phyloP scores from a whole-genome alignment of 23 red algal species.

The Agarophyton chilense region DNA sequence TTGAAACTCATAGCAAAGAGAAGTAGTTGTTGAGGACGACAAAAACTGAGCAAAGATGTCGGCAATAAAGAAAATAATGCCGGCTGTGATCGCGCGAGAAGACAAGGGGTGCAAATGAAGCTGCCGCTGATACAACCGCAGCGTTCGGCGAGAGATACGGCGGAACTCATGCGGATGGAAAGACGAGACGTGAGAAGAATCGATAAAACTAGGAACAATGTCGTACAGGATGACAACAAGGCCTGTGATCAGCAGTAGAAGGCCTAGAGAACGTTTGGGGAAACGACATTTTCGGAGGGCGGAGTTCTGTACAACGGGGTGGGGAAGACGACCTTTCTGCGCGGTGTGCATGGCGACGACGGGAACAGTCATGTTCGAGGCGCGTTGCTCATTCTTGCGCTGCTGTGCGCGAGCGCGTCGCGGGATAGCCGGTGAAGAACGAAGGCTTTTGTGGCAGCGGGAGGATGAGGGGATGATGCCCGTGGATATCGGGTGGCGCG shows the following conservation, averaged over 20 bases:
- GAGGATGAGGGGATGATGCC: too few relatives aligned
- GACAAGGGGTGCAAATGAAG: conserved; percentile 69
- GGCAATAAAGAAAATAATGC: conserved; percentile 73
- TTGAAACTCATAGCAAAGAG: conserved; percentile 29
- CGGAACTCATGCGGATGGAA: conserved; percentile 36
- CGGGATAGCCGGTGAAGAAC: background rate
- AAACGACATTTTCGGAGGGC: background rate
- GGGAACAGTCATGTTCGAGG: conserved; percentile 25
- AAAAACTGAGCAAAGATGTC: conserved; percentile 70
- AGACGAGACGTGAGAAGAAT: conserved; percentile 3
- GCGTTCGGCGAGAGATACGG: conserved; percentile 34
- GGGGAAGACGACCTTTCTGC: conserved; percentile 29
- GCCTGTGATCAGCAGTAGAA: background rate
- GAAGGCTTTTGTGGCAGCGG: background rate
- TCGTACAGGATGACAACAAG: conserved; percentile 11
- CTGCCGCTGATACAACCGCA: conserved; percentile 67
- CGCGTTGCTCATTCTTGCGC: conserved; percentile 25
- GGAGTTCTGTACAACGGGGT: background rate
- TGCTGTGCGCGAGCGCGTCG: background rate
- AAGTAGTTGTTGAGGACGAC: background rate
- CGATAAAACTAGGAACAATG: background rate
- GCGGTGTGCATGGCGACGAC: conserved; percentile 17
- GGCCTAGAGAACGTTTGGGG: background rate
- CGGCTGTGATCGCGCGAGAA: conserved; percentile 65
- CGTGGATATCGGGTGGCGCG: too few relatives aligned